Base-by-base conservation (phyloP, 306 rosid genomes). In the Quillaja saponaria region DNA sequence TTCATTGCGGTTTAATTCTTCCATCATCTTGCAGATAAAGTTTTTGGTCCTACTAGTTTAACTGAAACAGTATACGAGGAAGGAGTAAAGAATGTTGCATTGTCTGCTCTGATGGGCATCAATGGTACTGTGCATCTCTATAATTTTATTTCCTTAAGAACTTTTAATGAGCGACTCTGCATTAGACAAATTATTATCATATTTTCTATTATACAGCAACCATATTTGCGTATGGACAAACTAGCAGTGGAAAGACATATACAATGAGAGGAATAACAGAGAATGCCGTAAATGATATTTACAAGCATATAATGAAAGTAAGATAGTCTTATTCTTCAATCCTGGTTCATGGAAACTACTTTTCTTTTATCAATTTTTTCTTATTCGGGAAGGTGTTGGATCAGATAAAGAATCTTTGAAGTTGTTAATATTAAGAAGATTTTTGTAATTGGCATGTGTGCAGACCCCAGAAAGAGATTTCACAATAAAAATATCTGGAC, bases 241-340 rank as follows among this genome's bases (percentile, higher is more conserved):
- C 99, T 33, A 94, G 99, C 80, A 94, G 99, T 67, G 99, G 99
- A 39, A 94, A 94, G 82, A 94, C 99, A 16, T 94, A 80, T 61
- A 94, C 99, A 35, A 94, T 94, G 99, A 82, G 97, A 76, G 99
- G 99, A 71, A 87, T 94, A 56, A 94, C 99, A 50, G 99, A 94
- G 81, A 94, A 87, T 73, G 99, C 99, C 17, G 99, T 94, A 63
- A 56, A 83, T 63, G 99, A 94, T 83, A 94, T 94, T 56, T 90
- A 90, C 51, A 68, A 74, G 34, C 99, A 94, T 78, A 94, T 94
- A 56, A 63, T 82, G 72, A 90, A 85, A 61, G 99, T 90, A 78
- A 85, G 85, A 57, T 57, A 8, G 6, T n/a, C 6, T 4, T 38
- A 25, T 25, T 37, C 49, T 66, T 59, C 38, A 47, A 25, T 53